Percentiles rank a stretch among this genome's conserved stretches.
Conservation (phyloP, 108 stramenopile genomes). For the Phaeodactylum tricornutum region DNA sequence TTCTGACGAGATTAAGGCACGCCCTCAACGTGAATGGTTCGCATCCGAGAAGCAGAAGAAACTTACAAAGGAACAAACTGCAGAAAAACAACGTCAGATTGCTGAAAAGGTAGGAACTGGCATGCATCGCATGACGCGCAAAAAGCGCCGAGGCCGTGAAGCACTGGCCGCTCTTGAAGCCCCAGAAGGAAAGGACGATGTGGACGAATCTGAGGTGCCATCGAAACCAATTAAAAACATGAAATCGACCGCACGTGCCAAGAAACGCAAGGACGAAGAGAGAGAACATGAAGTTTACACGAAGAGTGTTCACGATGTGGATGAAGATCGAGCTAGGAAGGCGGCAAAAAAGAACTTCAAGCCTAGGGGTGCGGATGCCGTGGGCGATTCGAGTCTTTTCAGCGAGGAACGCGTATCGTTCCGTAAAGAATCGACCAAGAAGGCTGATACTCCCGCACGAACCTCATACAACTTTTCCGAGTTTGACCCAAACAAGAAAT, state of each 20-base stretch:
- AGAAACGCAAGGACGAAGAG: slow-evolving; percentile 23
- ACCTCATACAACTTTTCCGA: slow-evolving; percentile 26
- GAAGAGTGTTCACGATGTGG: slow-evolving; percentile 27
- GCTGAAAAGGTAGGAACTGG: slow-evolving; percentile 74
- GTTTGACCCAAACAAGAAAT: slow-evolving; percentile 22
- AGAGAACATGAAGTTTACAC: slow-evolving; percentile 14
- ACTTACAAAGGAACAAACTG: slow-evolving; percentile 44
- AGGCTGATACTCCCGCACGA: neutral
- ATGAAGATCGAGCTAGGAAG: slow-evolving; percentile 14
- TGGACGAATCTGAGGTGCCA: slow-evolving; percentile 29
- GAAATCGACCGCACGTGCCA: slow-evolving; percentile 43
- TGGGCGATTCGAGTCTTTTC: slow-evolving; percentile 71
- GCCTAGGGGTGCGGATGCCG: slow-evolving; percentile 34
- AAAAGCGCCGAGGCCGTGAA: slow-evolving; percentile 76
- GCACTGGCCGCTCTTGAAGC: slow-evolving; percentile 28
- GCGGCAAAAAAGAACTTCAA: slow-evolving; percentile 23
- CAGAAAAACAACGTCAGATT: slow-evolving; percentile 53
- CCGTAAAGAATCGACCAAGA: slow-evolving; percentile 48
- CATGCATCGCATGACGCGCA: slow-evolving; percentile 79
- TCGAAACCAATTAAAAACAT: slow-evolving; percentile 34
- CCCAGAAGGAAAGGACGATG: slow-evolving; percentile 27
- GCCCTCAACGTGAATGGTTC: slow-evolving; percentile 82
- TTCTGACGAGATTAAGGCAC: slow-evolving; percentile 51
- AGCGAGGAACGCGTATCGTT: slow-evolving; percentile 56
- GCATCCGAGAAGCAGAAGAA: slow-evolving; percentile 47